phyloP scores from a whole-genome alignment of 2,329 filamentous ascomycete genomes.

The Phaeoacremonium minimum region DNA sequence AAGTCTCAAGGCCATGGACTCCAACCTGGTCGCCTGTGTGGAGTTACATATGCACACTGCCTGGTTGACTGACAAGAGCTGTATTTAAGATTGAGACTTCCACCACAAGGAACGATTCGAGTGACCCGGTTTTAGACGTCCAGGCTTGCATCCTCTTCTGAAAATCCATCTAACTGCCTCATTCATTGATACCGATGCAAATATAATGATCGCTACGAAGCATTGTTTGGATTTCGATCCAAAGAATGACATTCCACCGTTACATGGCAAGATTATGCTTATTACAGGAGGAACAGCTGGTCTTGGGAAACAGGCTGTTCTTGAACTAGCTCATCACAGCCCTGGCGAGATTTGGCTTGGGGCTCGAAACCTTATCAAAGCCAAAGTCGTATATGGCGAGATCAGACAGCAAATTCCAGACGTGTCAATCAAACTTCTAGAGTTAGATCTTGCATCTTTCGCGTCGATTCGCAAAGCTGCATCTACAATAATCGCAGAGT shows the following conservation, averaged over 20 bases:
- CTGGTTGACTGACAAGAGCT: too few relatives aligned
- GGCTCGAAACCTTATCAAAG: constrained; percentile 32
- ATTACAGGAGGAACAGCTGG: constrained; percentile 1
- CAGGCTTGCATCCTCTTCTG: too few relatives aligned
- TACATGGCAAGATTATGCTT: constrained; percentile 1
- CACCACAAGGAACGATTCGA: too few relatives aligned
- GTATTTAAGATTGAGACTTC: too few relatives aligned
- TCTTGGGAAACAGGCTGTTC: constrained; percentile 1
- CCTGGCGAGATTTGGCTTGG: constrained; percentile 19
- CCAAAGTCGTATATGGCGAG: constrained; percentile 19
- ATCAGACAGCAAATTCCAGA: constrained; percentile 6
- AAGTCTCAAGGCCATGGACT: too few relatives aligned
- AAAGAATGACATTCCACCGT: background rate
- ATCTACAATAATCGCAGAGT: background rate
- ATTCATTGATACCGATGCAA: too few relatives aligned
- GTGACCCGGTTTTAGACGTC: too few relatives aligned
- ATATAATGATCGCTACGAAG: too few relatives aligned
- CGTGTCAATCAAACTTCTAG: background rate
- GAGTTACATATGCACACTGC: too few relatives aligned
- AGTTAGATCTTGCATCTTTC: constrained; percentile 1
- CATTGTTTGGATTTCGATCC: too few relatives aligned
- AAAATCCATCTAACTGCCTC: too few relatives aligned
- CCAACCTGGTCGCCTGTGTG: too few relatives aligned
- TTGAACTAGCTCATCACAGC: background rate
- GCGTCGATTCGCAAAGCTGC: background rate